Evolutionary conservation across 1,284 basidiomycete species (phyloP), one percentile per base, ranked within the genome.

Genomic region (Apiotrichum gamsii): DNA sequence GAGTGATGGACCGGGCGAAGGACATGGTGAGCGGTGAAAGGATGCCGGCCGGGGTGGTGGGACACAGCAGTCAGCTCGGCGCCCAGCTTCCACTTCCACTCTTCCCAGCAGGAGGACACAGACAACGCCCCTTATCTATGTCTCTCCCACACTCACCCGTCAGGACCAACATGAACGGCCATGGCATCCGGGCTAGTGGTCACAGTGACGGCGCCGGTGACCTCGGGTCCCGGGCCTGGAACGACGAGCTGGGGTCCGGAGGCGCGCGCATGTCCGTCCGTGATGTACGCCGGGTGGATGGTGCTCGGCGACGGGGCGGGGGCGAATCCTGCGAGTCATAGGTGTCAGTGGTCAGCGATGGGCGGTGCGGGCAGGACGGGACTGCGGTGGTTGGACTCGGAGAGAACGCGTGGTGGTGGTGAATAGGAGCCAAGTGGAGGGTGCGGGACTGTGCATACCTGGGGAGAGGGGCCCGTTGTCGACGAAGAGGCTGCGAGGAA

Each of bases 251-350:
- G n/a, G n/a, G n/a, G n/a, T n/a, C 24, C 30, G 10, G 18, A 4
- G 18, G 40, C 49, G 45, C 60, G 59, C 10, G 54, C 54, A 41
- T 70, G 69, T 1, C 62, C 62, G 45, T 71, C 69, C 38, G 63
- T 58, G 43, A 71, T 52, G 51, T 40, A 62, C 16, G 40, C 44
- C 13, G 69, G 69, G 49, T 71, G 69, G 16, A 69, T 52, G 10
- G 54, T 56, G 2, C 49, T 47, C 5, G 69, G 64, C 2, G 61
- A 60, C 10, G 69, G 69, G 25, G 25, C 25, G 25, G 25, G 25
- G 6, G 25, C 25, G 25, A 28, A 28, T 6, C 25, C 25, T 28
- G 25, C 6, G 56, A 56, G 4, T 60, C 54, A 9, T 60, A 59
- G 13, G 59, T 60, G 23, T 59, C 64, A 64, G 41, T 9, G 21